Base-by-base conservation (phyloP, 1,284 basidiomycete genomes). In the Rhodotorula glutinis region DNA sequence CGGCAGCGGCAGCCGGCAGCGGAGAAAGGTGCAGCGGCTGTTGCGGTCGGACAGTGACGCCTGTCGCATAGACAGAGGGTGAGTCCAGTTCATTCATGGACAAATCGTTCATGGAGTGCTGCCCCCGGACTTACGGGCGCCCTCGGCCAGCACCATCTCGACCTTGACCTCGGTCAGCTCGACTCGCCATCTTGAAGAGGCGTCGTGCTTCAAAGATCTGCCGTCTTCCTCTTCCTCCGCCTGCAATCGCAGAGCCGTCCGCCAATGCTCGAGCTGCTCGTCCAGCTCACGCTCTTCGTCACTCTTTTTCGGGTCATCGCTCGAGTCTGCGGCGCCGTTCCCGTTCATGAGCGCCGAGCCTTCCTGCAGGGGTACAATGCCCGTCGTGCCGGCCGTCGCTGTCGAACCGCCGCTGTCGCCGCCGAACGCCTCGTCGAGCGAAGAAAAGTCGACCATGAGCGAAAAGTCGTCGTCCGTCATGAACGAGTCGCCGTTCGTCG, bases 381-480 rank as follows among this genome's bases (percentile, higher is more conserved):
- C 33, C 38, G 25, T 47, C 5, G 57, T 2, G 0, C 30, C 10
- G 3, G 38, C 21, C 1, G 43, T n/a, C 13, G 57, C 8, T 27
- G 57, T 8, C 5, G 53, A 17, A 8, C 41, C 49, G 10, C 58
- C 21, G 10, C 23, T 16, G 17, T 14, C 30, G 4, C 46, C 43
- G 4, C 67, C 67, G 44, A 69, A 69, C 17, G 67, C 67, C n/a
- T 65, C 67, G 40, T 69, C 67, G 54, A 69, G 61, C 3, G 61
- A 49, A 13, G 47, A 49, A 49, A 69, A 69, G 52, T 69, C 67
- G 41, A 54, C 54, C 14, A 69, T 7, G 21, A 62, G 51, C 10
- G 57, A 53, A 13, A 62, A 57, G 41, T 65, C 59, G 29, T 63
- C 60, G 43, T 65, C 67, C 25, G 56, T 41, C 46, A 57, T 57